These are phyloP conservation scores for Limnomonas spitsbergensis DNA, from an alignment of 139 green algal genomes.

Conservation along the genomic window DNA sequence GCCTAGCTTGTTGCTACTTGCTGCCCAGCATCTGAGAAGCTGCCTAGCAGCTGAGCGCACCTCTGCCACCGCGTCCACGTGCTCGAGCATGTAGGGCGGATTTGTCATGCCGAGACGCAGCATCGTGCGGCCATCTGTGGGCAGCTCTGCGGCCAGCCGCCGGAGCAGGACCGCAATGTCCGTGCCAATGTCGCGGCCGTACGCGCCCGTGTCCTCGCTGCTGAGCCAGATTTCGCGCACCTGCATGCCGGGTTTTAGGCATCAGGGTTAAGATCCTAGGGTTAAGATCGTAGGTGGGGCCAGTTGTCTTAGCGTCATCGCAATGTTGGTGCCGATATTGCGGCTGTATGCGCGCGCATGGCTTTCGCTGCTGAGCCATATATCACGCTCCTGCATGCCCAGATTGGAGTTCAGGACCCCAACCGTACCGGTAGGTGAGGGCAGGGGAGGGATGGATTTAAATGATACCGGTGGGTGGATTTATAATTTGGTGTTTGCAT, in stretches of 20 bases:
- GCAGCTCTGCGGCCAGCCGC: conserved; percentile 64
- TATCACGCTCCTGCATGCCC: no score
- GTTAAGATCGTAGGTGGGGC: not conserved
- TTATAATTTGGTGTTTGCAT: no score
- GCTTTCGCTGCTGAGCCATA: no score
- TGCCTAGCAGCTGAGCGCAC: no score
- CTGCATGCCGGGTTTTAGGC: no score
- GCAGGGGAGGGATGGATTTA: no score
- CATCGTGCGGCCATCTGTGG: conserved; percentile 71
- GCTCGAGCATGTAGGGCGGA: conserved; percentile 89
- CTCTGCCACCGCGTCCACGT: conserved; percentile 50
- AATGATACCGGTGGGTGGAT: no score
- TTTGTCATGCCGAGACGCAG: conserved; percentile 93
- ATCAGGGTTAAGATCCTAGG: not conserved
- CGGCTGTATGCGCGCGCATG: no score
- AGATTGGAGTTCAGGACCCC: no score
- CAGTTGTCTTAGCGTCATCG: not conserved
- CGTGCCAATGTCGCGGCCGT: conserved; percentile 81
- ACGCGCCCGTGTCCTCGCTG: conserved; percentile 88
- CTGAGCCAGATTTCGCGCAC: conserved; percentile 89
- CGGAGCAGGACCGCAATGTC: conserved; percentile 67
- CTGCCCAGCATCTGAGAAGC: no score
- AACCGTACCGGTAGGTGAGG: no score
- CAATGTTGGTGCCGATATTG: not conserved
- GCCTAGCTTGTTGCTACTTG: no score